Evolutionary conservation across 1,284 basidiomycete species (phyloP), one percentile per base, ranked within the genome.

Genomic region (Flammula alnicola): DNA sequence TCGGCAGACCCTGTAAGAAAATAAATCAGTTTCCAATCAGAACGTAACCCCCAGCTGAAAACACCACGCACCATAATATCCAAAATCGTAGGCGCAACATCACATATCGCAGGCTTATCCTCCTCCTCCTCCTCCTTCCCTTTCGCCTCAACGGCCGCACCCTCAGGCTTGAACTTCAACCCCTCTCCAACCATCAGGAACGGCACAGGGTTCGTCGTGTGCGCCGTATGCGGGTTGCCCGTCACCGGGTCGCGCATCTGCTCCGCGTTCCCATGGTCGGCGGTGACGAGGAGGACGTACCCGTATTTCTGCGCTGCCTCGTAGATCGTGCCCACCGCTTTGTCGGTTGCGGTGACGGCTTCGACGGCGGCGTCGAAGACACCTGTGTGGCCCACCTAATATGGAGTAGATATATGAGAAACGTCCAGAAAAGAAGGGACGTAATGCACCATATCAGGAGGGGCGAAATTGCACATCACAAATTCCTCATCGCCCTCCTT

Each of bases 381-480:
- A 57, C 93, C 93, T 0, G 93, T 95, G 72, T 95, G 93, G 29
- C 93, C 93, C 39, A 93, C 85, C 84, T 87, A 55, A 11, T 6
- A 14, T 19, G 42, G 25, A 12, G 20, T n/a, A n/a, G n/a, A n/a
- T n/a, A n/a, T n/a, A n/a, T n/a, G n/a, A n/a, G n/a, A n/a, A n/a
- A n/a, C n/a, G n/a, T n/a, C n/a, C n/a, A 36, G 22, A 8, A 20
- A 23, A 25, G 10, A 33, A 4, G 25, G n/a, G n/a, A 26, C 38
- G n/a, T 17, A 48, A n/a, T 61, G 8, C 46, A 87, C 93, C 93
- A 95, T 95, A 66, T 96, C 93, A 11, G 93, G 93, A 40, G 93
- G 93, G 20, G 93, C 93, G 70, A 95, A 95, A 74, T 95, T 95
- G 76, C 92, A 95, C 93, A 96, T 95, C 54, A 95, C 81, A 67